Percentiles rank a stretch among this genome's conserved stretches.
Evolutionary conservation across 768 basidiomycete species (phyloP).

Genomic region (Tricholoma terreum): DNA sequence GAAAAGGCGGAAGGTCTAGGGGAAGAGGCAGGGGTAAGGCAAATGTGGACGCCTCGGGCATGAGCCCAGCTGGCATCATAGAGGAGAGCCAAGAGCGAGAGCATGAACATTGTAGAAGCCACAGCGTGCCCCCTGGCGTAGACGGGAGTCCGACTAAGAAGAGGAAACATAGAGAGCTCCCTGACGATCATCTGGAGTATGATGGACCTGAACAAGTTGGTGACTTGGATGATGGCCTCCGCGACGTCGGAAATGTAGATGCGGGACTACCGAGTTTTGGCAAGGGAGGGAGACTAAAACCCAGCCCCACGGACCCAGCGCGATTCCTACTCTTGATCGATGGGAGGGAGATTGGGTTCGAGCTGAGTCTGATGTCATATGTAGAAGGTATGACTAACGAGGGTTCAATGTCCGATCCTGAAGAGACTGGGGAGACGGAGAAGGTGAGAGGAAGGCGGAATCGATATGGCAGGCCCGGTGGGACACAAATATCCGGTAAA

Average conservation of each 20-base stretch:
- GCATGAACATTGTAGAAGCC: constrained; percentile 42
- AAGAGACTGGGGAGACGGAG: constrained; percentile 7
- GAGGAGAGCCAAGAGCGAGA: constrained; percentile 25
- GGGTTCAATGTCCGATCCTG: constrained; percentile 15
- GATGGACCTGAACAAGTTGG: constrained; percentile 8
- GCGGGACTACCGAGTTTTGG: constrained; percentile 32
- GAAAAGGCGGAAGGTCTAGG: constrained; percentile 37
- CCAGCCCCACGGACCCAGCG: constrained; percentile 57
- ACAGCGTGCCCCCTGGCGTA: constrained; percentile 55
- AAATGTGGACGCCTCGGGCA: constrained; percentile 1
- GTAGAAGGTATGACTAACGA: constrained; percentile 15
- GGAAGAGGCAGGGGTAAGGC: constrained; percentile 27
- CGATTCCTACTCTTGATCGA: constrained; percentile 66
- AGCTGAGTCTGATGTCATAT: constrained; percentile 61
- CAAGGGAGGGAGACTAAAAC: constrained; percentile 53
- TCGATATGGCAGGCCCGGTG: constrained; percentile 18
- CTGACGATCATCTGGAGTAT: constrained; percentile 10
- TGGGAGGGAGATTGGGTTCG: constrained; percentile 58
- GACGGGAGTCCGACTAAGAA: constrained; percentile 38
- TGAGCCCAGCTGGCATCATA: constrained; percentile 17
- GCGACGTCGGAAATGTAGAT: constrained; percentile 21
- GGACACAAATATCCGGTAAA: constrained; percentile 25
- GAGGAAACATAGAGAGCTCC: constrained; percentile 29
- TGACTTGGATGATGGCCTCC: constrained; percentile 21
- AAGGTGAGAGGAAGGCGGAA: constrained; percentile 22